phyloP scores from a whole-genome alignment of 768 basidiomycete species.

The Lactarius hengduanensis region DNA sequence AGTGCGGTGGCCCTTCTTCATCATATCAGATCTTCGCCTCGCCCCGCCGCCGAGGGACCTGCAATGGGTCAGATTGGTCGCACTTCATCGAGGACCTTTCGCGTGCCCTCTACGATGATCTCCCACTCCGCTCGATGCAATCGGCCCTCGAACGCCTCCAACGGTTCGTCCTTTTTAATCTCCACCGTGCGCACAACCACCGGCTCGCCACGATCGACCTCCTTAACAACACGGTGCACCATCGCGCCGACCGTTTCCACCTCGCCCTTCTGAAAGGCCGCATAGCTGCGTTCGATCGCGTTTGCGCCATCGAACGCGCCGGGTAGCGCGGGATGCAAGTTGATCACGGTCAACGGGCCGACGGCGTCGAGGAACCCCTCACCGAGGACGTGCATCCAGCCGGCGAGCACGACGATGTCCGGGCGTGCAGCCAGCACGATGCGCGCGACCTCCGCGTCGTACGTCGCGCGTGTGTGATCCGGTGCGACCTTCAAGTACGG shows the following conservation, averaged over 20 bases:
- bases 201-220: conserved; percentile 92
- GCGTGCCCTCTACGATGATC: conserved; percentile 85
- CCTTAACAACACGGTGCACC: conserved; percentile 91
- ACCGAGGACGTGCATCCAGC: conserved; percentile 97
- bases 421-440: conserved; percentile 63
- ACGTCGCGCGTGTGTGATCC: conserved; percentile 74
- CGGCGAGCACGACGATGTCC: conserved; percentile 91
- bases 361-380: conserved; percentile 75
- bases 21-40: conserved; percentile 14
- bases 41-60: not conserved
- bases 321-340: conserved; percentile 93
- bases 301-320: conserved; percentile 96
- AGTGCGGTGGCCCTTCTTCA: conserved; percentile 4
- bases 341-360: conserved; percentile 80
- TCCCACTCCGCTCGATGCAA: conserved; percentile 86
- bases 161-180: conserved; percentile 66
- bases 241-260: conserved; percentile 79
- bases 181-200: conserved; percentile 77
- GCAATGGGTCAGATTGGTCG: conserved; percentile 2
- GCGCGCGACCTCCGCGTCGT: conserved; percentile 78
- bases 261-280: conserved; percentile 83
- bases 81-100: conserved; percentile 59
- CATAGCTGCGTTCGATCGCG: conserved; percentile 85
- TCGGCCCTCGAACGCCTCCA: conserved; percentile 70
- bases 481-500: conserved; percentile 76